These are phyloP conservation scores for Trametes versicolor DNA, from an alignment of 1,284 basidiomycete genomes.

Conservation along the genomic window DNA sequence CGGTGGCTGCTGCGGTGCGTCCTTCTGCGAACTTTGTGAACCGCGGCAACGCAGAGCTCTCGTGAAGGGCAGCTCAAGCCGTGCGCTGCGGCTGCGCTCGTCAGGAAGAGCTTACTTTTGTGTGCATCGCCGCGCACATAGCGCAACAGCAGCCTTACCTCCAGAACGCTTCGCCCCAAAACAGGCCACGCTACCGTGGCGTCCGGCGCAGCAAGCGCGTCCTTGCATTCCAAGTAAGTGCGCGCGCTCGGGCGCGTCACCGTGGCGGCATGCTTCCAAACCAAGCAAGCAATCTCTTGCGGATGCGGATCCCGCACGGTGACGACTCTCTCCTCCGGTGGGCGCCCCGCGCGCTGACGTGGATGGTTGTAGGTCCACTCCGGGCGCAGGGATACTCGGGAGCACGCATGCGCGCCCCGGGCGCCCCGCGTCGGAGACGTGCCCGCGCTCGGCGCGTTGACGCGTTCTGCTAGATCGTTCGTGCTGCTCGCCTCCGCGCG, in stretches of 20 bases:
- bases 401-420: no score
- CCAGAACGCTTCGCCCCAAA: no score
- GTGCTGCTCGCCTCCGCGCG: not conserved
- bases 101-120: no score
- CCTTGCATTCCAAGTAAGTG: not conserved
- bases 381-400: slow-evolving; percentile 1
- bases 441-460: not conserved
- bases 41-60: no score
- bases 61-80: no score
- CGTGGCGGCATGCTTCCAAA: not conserved
- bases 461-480: not conserved
- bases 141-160: no score
- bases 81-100: no score
- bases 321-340: not conserved
- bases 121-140: no score
- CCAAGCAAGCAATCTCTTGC: not conserved
- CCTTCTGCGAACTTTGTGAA: no score
- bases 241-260: not conserved
- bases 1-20: no score
- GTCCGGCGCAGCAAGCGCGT: not conserved
- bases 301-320: slow-evolving; percentile 2
- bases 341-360: not conserved
- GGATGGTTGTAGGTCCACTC: slow-evolving; percentile 16
- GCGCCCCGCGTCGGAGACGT: slow-evolving; percentile 2
- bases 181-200: no score